Percentiles rank a stretch among this genome's conserved stretches.
phyloP scores from a whole-genome alignment of 2,329 filamentous ascomycete genomes.

The Tolypocladium paradoxum region DNA sequence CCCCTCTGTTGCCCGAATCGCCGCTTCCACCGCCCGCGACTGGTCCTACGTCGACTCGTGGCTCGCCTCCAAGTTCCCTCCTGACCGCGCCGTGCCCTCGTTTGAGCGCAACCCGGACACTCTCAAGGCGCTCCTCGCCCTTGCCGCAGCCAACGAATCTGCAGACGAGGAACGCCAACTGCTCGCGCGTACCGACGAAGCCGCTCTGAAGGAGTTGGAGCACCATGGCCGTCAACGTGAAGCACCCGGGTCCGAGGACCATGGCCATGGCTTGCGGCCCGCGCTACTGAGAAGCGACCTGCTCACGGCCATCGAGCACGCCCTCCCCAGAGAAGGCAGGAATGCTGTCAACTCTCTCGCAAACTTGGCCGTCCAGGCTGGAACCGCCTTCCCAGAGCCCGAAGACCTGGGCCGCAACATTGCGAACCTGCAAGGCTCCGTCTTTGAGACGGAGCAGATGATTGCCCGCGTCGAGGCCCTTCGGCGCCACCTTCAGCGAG shows the following conservation, averaged over 20 bases:
- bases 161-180: constrained; percentile 60
- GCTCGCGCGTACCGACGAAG: constrained; percentile 46
- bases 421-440: constrained; percentile 42
- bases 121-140: constrained; percentile 59
- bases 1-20: constrained; percentile 58
- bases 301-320: constrained; percentile 41
- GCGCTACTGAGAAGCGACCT: constrained; percentile 25
- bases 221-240: constrained; percentile 6
- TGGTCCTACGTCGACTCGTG: constrained; percentile 84
- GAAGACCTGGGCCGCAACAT: constrained; percentile 40
- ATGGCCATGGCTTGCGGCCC: not conserved
- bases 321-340: constrained; percentile 43
- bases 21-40: constrained; percentile 75
- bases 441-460: constrained; percentile 45
- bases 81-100: constrained; percentile 48
- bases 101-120: constrained; percentile 88
- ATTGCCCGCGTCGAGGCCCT: constrained; percentile 43
- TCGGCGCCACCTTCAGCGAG: constrained; percentile 41
- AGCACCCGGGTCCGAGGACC: not conserved
- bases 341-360: constrained; percentile 49
- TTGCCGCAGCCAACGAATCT: constrained; percentile 66
- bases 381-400: constrained; percentile 35
- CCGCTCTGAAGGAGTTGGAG: constrained; percentile 44
- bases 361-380: constrained; percentile 36
- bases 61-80: constrained; percentile 60